These are phyloP conservation scores for Stephania japonica DNA, from an alignment of 164 flowering plant species.

Conservation along the genomic window DNA sequence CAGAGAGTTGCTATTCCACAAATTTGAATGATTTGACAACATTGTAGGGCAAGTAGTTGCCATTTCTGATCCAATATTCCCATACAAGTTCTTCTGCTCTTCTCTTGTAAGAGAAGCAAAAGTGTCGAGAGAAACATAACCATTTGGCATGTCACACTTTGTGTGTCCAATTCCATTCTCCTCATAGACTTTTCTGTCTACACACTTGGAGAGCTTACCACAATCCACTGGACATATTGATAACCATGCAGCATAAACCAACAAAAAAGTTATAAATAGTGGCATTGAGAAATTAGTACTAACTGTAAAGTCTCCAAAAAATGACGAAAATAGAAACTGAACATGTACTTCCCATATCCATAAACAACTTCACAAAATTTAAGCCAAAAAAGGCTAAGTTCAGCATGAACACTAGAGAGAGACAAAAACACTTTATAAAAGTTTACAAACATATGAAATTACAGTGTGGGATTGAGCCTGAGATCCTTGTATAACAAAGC, in stretches of 20 bases:
- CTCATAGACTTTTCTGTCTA: slow-evolving; percentile 23
- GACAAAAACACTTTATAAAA: background rate
- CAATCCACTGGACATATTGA: slow-evolving; percentile 27
- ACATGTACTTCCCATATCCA: background rate
- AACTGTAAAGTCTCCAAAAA: background rate
- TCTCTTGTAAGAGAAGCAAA: slow-evolving; percentile 11
- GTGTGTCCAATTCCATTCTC: slow-evolving; percentile 22
- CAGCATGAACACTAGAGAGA: background rate
- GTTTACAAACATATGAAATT: background rate
- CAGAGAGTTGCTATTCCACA: slow-evolving; percentile 6
- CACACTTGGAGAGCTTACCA: slow-evolving; percentile 29
- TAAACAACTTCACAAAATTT: background rate
- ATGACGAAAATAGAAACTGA: background rate
- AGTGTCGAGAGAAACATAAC: slow-evolving; percentile 12
- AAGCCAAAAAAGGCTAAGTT: background rate
- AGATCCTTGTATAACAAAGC: background rate
- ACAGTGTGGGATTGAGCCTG: background rate
- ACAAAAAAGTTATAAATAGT: background rate
- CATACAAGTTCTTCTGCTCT: slow-evolving; percentile 9
- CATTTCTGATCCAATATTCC: slow-evolving; percentile 7
- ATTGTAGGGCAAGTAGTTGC: slow-evolving; percentile 11
- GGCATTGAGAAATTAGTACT: background rate
- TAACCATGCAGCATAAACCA: background rate
- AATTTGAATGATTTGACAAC: slow-evolving; percentile 15
- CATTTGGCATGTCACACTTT: slow-evolving; percentile 19